phyloP scores from a whole-genome alignment of 2,329 filamentous ascomycete genomes.

The Trichoderma atroviride region DNA sequence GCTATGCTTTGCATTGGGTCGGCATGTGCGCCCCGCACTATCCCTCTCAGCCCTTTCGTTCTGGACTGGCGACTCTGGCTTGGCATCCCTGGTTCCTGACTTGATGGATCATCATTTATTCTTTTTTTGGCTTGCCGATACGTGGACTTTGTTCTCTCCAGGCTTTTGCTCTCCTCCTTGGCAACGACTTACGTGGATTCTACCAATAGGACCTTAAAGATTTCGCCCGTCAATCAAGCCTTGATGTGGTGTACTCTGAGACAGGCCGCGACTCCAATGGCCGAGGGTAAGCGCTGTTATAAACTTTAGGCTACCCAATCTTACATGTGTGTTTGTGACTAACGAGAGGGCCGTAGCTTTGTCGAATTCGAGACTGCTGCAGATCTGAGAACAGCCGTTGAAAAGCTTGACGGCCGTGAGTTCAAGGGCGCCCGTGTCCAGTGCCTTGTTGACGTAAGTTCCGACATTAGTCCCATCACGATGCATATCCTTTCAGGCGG shows the following conservation, averaged over 20 bases:
- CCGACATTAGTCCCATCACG: neutral
- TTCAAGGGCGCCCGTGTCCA: conserved; percentile 89
- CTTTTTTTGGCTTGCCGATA: conserved; percentile 38
- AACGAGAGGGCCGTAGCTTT: conserved; percentile 62
- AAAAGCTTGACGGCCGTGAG: conserved; percentile 89
- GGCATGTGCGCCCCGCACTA: conserved; percentile 29
- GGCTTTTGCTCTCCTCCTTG: conserved; percentile 49
- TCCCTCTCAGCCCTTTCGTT: conserved; percentile 18
- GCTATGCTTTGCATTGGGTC: conserved; percentile 32
- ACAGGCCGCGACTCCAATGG: conserved; percentile 89
- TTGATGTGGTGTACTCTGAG: conserved; percentile 98
- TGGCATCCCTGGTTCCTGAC: conserved; percentile 39
- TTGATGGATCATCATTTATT: conserved; percentile 35
- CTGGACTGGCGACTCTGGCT: conserved; percentile 36
- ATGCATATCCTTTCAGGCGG: neutral
- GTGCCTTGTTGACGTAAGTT: conserved; percentile 82
- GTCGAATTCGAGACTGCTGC: conserved; percentile 95
- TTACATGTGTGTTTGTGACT: conserved; percentile 20
- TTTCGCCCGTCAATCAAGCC: conserved; percentile 93
- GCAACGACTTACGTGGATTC: conserved; percentile 78
- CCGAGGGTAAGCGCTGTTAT: conserved; percentile 74
- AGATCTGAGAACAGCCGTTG: conserved; percentile 87
- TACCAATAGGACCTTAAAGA: conserved; percentile 98
- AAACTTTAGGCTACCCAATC: neutral
- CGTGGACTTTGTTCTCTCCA: conserved; percentile 37